Base-by-base conservation (phyloP, 345 rosid genomes). In the Sapria himalayana region DNA sequence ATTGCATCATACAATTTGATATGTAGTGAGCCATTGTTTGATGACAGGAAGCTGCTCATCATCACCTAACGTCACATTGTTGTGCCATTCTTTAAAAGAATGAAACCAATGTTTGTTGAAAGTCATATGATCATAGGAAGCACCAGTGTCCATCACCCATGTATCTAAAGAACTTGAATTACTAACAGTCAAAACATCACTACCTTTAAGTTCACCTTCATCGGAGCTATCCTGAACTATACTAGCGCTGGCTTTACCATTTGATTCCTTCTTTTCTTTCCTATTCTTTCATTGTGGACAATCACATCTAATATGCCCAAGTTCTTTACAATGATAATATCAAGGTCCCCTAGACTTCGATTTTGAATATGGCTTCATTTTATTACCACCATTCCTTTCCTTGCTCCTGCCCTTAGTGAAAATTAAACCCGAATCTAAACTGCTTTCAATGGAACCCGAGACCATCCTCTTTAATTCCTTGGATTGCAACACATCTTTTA, bases 41-140 rank as follows among this genome's bases (percentile, higher is more conserved):
- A 5, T 6, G 15, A 33, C 4, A 33, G 13, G 36, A 33, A 33
- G 36, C 1, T 0, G 6, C 36, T 33, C 13, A 33, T 33, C 36
- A 33, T 12, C 15, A 5, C 36, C 36, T 12, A 33, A 33, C 15
- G 0, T 33, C 10, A 33, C 8, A 5, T 2, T 33, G 15, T 12
- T 12, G 1, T 4, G 7, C 0, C 36, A 9, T 12, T 33, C 1
- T 11, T 33, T 6, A 2, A 33, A 33, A 9, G 36, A 33, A 2
- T 33, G 13, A 11, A 33, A 33, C 13, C n/a, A 33, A 7, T 11
- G n/a, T 11, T 2, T 33, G 15, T 33, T 33, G 15, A 33, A 33
- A 33, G 36, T 33, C 36, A 33, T 33, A 33, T 33, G 36, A n/a
- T n/a, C n/a, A 33, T 33, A 33, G 15, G 36, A 33, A 3, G 36